phyloP scores from a whole-genome alignment of 1,284 basidiomycete species.

The Chalciporus piperatoides region DNA sequence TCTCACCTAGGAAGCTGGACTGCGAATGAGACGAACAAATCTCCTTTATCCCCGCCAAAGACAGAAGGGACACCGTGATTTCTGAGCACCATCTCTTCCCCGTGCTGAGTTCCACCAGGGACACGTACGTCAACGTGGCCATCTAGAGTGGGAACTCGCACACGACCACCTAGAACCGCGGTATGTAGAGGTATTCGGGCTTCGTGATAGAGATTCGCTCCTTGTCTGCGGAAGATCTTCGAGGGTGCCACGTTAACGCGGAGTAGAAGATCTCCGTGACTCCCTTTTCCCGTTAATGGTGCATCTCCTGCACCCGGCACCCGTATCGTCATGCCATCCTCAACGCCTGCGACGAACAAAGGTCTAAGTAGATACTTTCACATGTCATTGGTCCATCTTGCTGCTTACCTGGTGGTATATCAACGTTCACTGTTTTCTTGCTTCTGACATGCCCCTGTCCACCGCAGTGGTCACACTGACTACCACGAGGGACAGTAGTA shows the following conservation, averaged over 20 bases:
- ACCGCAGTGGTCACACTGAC: constrained; percentile 78
- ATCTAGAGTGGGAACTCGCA: constrained; percentile 93
- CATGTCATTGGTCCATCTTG: constrained; percentile 8
- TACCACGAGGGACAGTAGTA: constrained; percentile 71
- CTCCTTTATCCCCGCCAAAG: constrained; percentile 71
- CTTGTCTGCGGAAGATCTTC: constrained; percentile 88
- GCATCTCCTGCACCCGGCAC: constrained; percentile 85
- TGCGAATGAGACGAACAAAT: constrained; percentile 88
- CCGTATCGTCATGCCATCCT: constrained; percentile 94
- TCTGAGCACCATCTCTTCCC: constrained; percentile 95
- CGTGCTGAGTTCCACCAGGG: constrained; percentile 91
- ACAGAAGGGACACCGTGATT: constrained; percentile 81
- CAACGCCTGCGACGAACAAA: constrained; percentile 61
- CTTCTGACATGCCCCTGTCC: constrained; percentile 88
- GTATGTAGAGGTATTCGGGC: constrained; percentile 90
- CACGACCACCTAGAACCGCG: constrained; percentile 88
- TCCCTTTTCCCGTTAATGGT: constrained; percentile 75
- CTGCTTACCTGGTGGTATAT: constrained; percentile 78
- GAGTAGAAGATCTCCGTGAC: constrained; percentile 83
- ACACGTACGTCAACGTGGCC: constrained; percentile 95
- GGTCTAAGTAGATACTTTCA: constrained; percentile 14
- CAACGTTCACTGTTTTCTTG: constrained; percentile 76
- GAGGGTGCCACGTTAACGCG: constrained; percentile 84
- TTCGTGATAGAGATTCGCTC: constrained; percentile 88
- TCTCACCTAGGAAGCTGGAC: constrained; percentile 89